Conservation (phyloP, 2,329 filamentous ascomycete species). For the Alternaria solani region DNA sequence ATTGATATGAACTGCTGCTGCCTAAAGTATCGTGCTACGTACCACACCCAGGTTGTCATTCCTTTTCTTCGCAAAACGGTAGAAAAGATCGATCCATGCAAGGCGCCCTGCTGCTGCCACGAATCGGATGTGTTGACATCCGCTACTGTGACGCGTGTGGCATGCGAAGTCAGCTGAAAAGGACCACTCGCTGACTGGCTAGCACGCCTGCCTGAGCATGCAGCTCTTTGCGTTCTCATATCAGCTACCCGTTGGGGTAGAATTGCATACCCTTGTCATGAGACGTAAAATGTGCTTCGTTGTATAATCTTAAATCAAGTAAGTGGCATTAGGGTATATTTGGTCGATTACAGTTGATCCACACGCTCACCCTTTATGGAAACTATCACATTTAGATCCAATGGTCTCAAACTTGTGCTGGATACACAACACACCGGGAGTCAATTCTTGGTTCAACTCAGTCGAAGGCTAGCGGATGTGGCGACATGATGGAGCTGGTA, state of each 20-base stretch:
- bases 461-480: not conserved
- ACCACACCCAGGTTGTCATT: not conserved
- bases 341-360: not conserved
- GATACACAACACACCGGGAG: not conserved
- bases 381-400: not conserved
- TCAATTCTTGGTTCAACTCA: not conserved
- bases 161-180: slow-evolving; percentile 22
- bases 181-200: not conserved
- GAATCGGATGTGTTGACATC: slow-evolving; percentile 12
- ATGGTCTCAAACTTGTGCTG: not conserved
- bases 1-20: not conserved
- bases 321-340: not conserved
- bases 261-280: not conserved
- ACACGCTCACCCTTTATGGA: not conserved
- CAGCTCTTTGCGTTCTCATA: not conserved
- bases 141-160: slow-evolving; percentile 7
- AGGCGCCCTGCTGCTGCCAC: slow-evolving; percentile 3
- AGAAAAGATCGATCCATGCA: not conserved
- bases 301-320: not conserved
- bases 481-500: not conserved
- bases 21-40: not conserved
- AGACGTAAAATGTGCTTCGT: not conserved
- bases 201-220: slow-evolving; percentile 9
- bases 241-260: not conserved
- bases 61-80: not conserved